Base-by-base conservation (phyloP, 2,329 filamentous ascomycete species). In the Cadophora luteo-olivacea region DNA sequence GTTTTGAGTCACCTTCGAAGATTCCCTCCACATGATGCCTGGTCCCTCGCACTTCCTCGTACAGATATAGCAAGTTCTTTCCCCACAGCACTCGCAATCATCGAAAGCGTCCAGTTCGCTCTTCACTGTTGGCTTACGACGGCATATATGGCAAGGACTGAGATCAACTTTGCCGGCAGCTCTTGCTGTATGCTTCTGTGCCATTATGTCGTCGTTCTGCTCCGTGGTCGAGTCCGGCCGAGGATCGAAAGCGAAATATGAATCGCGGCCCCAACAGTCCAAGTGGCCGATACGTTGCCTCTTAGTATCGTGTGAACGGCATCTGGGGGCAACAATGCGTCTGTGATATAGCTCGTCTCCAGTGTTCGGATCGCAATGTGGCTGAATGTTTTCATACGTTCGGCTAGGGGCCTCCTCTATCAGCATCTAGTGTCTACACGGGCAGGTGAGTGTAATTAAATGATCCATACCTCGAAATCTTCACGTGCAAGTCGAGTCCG, bases 41-140 rank as follows among this genome's bases (percentile, higher is more conserved):
- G 58, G 62, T 14, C 63, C 71, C 49, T 80, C 80, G 73, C 90
- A 92, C 72, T 87, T 81, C 32, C 90, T 81, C 55, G 91, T 85
- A 76, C 90, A 92, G n/a, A 92, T 83, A 75, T 86, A 92, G 76
- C 90, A 92, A 0, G 89, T 87, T 52, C 89, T 83, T 70, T 85
- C 81, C 11, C 83, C 82, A 75, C 90, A 92, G 16, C 86, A 84
- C 72, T 86, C 81, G 77, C 90, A 92, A 73, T 88, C 83, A 58
- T 88, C 85, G 75, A 88, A 92, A 11, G 86, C 87, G 77, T 91
- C 89, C 41, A 92, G 83, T 67, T 92, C 89, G 6, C 84, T 84
- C 76, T 87, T 90, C 72, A 87, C 87, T 64, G 84, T 89, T 1
- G 90, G 90, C 65, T 85, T 85, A 52, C 88, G 85, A 74, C 86